A percentile compares a stretch with the other conserved stretches of the same genome.
Evolutionary conservation across 129 eudicot genomes (phyloP).

Genomic region (Ambrosia artemisiifolia): DNA sequence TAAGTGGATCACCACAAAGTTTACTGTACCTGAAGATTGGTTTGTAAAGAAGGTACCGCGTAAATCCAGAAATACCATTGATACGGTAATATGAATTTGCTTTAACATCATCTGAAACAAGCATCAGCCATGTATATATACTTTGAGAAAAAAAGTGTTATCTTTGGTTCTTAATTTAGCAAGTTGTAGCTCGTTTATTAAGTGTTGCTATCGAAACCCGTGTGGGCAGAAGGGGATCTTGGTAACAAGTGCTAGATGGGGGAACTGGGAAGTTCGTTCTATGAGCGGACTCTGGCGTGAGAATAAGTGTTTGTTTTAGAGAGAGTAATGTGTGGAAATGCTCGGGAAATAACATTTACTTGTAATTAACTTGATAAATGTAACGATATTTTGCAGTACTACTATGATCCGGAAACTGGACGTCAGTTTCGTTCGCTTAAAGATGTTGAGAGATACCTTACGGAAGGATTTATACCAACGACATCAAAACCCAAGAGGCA

Average conservation of each 20-base stretch:
- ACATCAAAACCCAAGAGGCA: constrained; percentile 19
- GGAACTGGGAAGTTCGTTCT: no score
- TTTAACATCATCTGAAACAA: neutral
- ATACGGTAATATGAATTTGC: constrained; percentile 45
- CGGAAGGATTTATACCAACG: constrained; percentile 36
- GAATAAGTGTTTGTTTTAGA: neutral
- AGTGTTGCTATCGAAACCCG: no score
- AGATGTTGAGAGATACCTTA: constrained; percentile 57
- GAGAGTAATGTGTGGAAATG: no score
- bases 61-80: constrained; percentile 22
- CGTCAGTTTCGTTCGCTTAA: constrained; percentile 56
- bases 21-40: constrained; percentile 77
- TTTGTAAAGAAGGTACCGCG: constrained; percentile 75
- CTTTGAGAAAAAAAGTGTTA: no score
- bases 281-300: no score
- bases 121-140: no score
- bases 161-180: no score
- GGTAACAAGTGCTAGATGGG: no score
- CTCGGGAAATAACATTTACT: no score
- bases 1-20: constrained; percentile 18
- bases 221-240: no score
- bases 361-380: neutral
- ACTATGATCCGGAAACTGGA: constrained; percentile 70
- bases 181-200: no score
- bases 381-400: constrained; percentile 48